These are phyloP conservation scores for Borovskyia barvae DNA, from an alignment of 208 protist species.

Conservation along the genomic window DNA sequence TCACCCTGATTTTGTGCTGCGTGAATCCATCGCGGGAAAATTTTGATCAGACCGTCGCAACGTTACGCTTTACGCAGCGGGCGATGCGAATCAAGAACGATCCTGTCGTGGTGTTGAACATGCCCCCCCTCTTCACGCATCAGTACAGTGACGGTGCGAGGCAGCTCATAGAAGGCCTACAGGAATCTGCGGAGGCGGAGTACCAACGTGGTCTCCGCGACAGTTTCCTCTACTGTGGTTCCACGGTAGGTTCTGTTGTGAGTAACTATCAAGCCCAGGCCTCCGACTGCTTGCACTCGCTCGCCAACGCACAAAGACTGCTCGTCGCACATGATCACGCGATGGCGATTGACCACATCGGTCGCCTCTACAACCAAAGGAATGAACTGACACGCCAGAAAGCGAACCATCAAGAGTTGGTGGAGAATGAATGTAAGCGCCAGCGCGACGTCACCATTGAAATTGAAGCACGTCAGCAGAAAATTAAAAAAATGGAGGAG, in stretches of 20 bases:
- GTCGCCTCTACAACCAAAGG: slow-evolving; percentile 53
- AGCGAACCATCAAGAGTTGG: slow-evolving; percentile 36
- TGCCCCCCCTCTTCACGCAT: slow-evolving; percentile 82
- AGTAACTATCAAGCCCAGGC: slow-evolving; percentile 52
- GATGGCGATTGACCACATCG: slow-evolving; percentile 63
- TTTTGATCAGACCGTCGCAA: slow-evolving; percentile 84
- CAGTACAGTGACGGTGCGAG: slow-evolving; percentile 63
- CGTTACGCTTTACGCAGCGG: slow-evolving; percentile 85
- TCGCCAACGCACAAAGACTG: slow-evolving; percentile 72
- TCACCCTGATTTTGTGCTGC: slow-evolving; percentile 91
- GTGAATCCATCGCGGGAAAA: slow-evolving; percentile 85
- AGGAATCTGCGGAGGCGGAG: slow-evolving; percentile 44
- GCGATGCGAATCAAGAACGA: slow-evolving; percentile 90
- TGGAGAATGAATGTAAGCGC: slow-evolving; percentile 45
- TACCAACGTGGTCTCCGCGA: slow-evolving; percentile 78
- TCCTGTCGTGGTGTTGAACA: slow-evolving; percentile 76
- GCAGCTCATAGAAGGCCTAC: slow-evolving; percentile 41
- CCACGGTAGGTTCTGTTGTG: slow-evolving; percentile 52
- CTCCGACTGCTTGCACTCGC: slow-evolving; percentile 60
- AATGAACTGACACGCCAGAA: slow-evolving; percentile 41
- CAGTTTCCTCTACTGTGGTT: slow-evolving; percentile 59
- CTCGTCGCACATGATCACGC: slow-evolving; percentile 82
- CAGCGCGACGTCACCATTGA: slow-evolving; percentile 43
- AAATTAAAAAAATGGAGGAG: slow-evolving; percentile 47
- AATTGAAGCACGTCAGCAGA: slow-evolving; percentile 36